phyloP scores from a whole-genome alignment of 1,139 yeast species.

The Taphrina wiesneri region DNA sequence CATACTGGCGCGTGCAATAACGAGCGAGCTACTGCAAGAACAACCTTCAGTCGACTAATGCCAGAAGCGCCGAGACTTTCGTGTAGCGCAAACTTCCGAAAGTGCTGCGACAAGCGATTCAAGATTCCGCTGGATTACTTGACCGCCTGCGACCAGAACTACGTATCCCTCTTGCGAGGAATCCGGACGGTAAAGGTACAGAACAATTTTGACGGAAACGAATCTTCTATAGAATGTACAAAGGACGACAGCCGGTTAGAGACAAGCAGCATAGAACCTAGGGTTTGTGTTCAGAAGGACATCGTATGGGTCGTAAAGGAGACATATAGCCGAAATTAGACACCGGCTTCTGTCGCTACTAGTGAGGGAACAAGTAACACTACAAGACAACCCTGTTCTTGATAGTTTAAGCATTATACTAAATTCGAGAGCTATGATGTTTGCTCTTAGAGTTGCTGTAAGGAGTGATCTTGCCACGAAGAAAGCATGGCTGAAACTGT shows the following conservation, averaged over 20 bases:
- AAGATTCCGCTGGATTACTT: neutral
- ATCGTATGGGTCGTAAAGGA: neutral
- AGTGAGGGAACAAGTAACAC: neutral
- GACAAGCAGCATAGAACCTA: neutral
- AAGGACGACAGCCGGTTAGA: neutral
- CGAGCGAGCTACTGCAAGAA: neutral
- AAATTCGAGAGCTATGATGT: neutral
- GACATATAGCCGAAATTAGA: neutral
- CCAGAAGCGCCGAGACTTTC: neutral
- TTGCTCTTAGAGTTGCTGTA: slow-evolving; percentile 22
- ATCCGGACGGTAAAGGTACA: slow-evolving; percentile 3
- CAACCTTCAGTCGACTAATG: neutral
- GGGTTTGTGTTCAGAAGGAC: neutral
- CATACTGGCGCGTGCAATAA: neutral
- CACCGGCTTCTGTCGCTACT: neutral
- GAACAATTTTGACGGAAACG: neutral
- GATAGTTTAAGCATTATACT: no score
- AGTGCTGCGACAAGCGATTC: neutral
- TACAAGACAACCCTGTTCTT: neutral
- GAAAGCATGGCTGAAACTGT: neutral
- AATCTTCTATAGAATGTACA: neutral
- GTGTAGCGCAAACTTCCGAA: neutral
- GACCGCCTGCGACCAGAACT: slow-evolving; percentile 16
- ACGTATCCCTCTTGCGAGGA: neutral
- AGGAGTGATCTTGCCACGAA: neutral